Conservation (phyloP, 129 eudicot species). For the Solidago caesia region DNA sequence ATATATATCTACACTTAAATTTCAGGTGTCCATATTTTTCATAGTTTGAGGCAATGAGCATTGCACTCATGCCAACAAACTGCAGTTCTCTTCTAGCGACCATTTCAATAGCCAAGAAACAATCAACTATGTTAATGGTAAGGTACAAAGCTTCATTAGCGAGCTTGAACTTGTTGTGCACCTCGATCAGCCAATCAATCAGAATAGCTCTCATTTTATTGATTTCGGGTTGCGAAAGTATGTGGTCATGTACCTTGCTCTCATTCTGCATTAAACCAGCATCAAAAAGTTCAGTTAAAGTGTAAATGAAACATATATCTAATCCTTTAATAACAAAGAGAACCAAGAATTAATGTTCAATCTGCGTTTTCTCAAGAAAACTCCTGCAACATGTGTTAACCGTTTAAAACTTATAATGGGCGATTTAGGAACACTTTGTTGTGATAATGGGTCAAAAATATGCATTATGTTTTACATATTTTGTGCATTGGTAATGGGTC, state of each 20-base stretch:
- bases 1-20: too few species aligned
- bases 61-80: conserved; percentile 74
- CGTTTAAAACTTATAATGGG: too few species aligned
- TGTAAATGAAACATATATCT: not conserved
- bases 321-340: too few species aligned
- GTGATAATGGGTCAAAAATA: too few species aligned
- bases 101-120: conserved; percentile 53
- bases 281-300: conserved; percentile 10
- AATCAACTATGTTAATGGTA: conserved; percentile 74
- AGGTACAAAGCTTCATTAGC: conserved; percentile 72
- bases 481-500: too few species aligned
- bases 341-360: too few species aligned
- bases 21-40: conserved; percentile 96
- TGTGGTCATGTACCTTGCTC: conserved; percentile 50
- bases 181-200: conserved; percentile 80
- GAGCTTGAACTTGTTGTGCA: conserved; percentile 75
- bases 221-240: conserved; percentile 67
- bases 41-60: conserved; percentile 89
- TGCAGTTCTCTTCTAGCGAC: conserved; percentile 75
- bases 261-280: conserved; percentile 50
- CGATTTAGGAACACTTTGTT: too few species aligned
- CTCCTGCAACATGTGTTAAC: too few species aligned
- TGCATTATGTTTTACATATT: too few species aligned
- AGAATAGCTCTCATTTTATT: conserved; percentile 84
- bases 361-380: too few species aligned